Evolutionary conservation across 345 rosid genomes (phyloP).

Genomic region (Excoecaria cochinchinensis): DNA sequence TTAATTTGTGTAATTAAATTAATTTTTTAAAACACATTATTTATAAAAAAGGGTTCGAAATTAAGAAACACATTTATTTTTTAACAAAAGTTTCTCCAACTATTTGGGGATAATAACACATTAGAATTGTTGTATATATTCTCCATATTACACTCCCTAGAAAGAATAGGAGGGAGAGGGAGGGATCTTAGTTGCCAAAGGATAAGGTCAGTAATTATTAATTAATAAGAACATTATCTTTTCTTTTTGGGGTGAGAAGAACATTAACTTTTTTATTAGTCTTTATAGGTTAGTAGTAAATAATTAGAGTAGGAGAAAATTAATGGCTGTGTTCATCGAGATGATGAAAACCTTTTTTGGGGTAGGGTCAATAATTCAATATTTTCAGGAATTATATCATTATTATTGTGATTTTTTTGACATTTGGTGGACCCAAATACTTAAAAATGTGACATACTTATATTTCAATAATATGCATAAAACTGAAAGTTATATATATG

Average conservation of each 20-base stretch:
- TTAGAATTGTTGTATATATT: too few species aligned
- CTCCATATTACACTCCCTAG: background rate
- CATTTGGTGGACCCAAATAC: slow-evolving; percentile 27
- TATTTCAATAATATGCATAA: background rate
- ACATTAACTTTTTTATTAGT: too few species aligned
- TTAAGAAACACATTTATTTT: too few species aligned
- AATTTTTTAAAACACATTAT: too few species aligned
- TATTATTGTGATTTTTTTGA: background rate
- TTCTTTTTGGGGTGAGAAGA: too few species aligned
- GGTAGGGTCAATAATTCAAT: background rate
- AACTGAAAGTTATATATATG: too few species aligned
- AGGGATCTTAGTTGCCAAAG: background rate
- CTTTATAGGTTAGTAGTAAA: too few species aligned
- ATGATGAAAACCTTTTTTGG: slow-evolving; percentile 6
- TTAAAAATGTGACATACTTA: background rate
- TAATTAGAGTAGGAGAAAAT: background rate
- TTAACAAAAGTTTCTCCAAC: too few species aligned
- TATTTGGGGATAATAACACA: too few species aligned
- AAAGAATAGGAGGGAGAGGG: background rate
- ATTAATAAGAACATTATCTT: background rate
- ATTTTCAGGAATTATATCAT: slow-evolving; percentile 11
- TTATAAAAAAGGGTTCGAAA: too few species aligned
- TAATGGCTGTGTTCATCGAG: slow-evolving; percentile 12
- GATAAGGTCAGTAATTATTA: background rate
- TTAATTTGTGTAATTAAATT: too few species aligned